Base-by-base conservation (phyloP, 306 rosid species). In the Cucurbita pepo region DNA sequence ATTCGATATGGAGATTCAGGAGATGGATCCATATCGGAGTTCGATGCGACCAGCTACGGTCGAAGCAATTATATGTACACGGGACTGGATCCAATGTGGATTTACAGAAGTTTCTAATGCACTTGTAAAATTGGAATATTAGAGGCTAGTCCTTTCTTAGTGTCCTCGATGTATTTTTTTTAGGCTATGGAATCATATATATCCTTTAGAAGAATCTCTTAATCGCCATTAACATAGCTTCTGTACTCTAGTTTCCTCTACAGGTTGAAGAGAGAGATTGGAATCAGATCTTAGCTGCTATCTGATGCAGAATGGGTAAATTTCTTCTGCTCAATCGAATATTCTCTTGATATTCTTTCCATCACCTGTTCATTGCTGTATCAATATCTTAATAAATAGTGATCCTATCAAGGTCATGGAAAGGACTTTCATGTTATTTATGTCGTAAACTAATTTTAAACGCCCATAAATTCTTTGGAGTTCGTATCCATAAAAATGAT, bases 31-130 rank as follows among this genome's bases (percentile, higher is more conserved):
- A 2, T 69, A 50, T 58, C 6, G 57, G 8, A 56, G 61, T 58
- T 56, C 70, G 16, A 25, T 77, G 8, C 48, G 52, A 69, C 70
- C 70, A 0, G 75, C 53, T 8, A 77, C 70, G 0, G 37, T 77
- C 6, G 69, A 77, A 19, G 80, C 80, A 0, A 18, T 57, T 55
- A 69, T 77, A 34, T 77, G 75, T 53, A 56, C 69, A 10, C 72
- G 63, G 58, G 75, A 77, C 63, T 77, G 71, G 75, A 30, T 56
- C 13, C 72, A 72, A 88, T 85, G 88, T 48, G 77, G 56, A n/a
- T 12, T 74, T 14, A 19, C 45, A 41, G 77, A 74, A 61, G 77
- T 60, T 45, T 48, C 77, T 5, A 19, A 74, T 48, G 53, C 77
- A 43, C 19, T 21, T 58, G 77, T 74, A 74, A 74, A 61, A 74